phyloP scores from a whole-genome alignment of 73 alveolate genomes.

The Tetrahymena elliotti region DNA sequence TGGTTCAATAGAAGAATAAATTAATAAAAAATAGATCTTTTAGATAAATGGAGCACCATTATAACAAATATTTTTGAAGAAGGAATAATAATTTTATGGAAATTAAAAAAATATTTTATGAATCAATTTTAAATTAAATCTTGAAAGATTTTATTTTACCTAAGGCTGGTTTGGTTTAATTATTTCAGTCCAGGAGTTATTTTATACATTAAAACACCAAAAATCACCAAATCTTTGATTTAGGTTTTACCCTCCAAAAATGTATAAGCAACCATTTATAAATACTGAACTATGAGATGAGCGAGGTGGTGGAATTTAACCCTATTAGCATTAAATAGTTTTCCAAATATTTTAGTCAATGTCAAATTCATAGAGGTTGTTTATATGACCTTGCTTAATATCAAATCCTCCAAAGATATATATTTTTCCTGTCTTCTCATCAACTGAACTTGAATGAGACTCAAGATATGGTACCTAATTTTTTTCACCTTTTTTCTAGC shows the following conservation, averaged over 20 bases:
- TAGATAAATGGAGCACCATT: too few species aligned
- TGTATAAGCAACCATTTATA: not conserved
- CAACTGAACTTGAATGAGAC: not conserved
- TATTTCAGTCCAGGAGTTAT: not conserved
- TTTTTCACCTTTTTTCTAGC: not conserved
- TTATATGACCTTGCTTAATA: not conserved
- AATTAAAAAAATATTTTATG: too few species aligned
- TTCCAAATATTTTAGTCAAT: not conserved
- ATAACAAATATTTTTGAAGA: too few species aligned
- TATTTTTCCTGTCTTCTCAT: not conserved
- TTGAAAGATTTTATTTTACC: not conserved
- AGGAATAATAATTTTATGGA: too few species aligned
- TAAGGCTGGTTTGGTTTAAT: not conserved
- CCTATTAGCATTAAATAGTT: not conserved
- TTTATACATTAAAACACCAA: not conserved
- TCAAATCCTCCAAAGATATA: not conserved
- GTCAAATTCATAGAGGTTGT: not conserved
- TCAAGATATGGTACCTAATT: not conserved
- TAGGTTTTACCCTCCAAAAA: not conserved
- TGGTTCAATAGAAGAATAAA: too few species aligned
- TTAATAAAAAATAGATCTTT: too few species aligned
- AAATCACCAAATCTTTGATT: not conserved
- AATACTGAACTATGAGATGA: not conserved
- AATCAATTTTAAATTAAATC: too few species aligned
- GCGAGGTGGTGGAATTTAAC: not conserved